Conservation (phyloP, 306 rosid genomes). For the Acmispon strigosus region DNA sequence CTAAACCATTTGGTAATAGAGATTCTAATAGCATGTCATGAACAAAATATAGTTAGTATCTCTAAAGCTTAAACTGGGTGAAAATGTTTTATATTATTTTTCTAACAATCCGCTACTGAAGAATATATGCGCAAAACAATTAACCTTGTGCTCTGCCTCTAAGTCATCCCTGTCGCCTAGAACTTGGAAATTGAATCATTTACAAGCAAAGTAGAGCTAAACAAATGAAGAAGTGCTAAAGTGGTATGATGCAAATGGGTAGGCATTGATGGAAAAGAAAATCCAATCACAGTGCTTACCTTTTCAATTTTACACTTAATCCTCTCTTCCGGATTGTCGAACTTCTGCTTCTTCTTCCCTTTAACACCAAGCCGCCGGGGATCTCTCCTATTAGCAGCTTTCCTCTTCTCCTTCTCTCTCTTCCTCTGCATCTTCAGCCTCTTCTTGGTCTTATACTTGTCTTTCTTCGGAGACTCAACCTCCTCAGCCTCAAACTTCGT, state of each 20-base stretch:
- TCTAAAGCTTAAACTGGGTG: too few species aligned
- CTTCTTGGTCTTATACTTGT: slow-evolving; percentile 78
- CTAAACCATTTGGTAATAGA: too few species aligned
- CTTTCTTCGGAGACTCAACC: slow-evolving; percentile 67
- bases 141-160: too few species aligned
- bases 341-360: slow-evolving; percentile 66
- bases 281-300: slow-evolving; percentile 27
- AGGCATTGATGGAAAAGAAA: not conserved
- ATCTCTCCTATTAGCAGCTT: slow-evolving; percentile 71
- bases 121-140: too few species aligned
- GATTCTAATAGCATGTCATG: too few species aligned
- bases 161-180: too few species aligned
- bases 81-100: too few species aligned
- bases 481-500: slow-evolving; percentile 67
- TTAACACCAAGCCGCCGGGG: slow-evolving; percentile 67
- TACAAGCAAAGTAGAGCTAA: not conserved
- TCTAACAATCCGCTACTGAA: too few species aligned
- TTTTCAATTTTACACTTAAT: slow-evolving; percentile 77
- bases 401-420: slow-evolving; percentile 75
- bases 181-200: not conserved
- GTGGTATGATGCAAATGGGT: not conserved
- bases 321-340: slow-evolving; percentile 60
- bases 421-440: slow-evolving; percentile 68
- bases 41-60: too few species aligned
- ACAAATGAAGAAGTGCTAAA: not conserved